phyloP scores from a whole-genome alignment of 805 yeast genomes.

The Pichia paraexigua region DNA sequence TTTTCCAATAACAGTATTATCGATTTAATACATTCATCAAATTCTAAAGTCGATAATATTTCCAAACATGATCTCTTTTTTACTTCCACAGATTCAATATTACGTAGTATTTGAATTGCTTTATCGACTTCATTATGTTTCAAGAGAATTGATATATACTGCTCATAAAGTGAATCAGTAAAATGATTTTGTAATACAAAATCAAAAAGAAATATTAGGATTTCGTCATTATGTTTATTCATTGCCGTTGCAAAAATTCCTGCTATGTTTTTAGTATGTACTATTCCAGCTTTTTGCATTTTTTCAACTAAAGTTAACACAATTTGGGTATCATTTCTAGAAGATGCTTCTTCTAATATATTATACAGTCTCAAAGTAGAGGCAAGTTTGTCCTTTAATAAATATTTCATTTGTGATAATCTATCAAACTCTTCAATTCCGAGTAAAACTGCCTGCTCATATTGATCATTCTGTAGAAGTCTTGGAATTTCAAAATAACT shows the following conservation, averaged over 20 bases:
- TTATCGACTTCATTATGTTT: conserved; percentile 6
- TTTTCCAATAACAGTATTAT: background rate
- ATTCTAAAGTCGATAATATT: conserved; percentile 8
- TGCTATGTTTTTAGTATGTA: background rate
- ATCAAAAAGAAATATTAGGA: background rate
- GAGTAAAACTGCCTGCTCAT: conserved; percentile 17
- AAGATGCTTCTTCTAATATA: conserved; percentile 16
- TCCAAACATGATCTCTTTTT: conserved; percentile 5
- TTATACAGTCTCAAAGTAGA: conserved; percentile 8
- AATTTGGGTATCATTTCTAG: conserved; percentile 17
- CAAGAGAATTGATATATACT: conserved; percentile 9
- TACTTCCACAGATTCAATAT: conserved; percentile 3
- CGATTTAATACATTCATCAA: conserved; percentile 1
- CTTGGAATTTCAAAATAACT: conserved; percentile 16
- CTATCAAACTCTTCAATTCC: conserved; percentile 6
- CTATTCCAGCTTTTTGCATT: background rate
- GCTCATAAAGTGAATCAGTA: conserved; percentile 7
- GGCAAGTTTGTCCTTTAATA: background rate
- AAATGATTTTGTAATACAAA: background rate
- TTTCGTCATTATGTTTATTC: background rate
- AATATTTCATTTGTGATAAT: background rate
- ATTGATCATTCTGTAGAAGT: conserved; percentile 13
- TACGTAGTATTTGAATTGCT: conserved; percentile 7
- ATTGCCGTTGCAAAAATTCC: background rate
- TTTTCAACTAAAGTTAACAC: background rate